Conservation (phyloP, 2,329 filamentous ascomycete genomes). For the Blastomyces emzantsi region DNA sequence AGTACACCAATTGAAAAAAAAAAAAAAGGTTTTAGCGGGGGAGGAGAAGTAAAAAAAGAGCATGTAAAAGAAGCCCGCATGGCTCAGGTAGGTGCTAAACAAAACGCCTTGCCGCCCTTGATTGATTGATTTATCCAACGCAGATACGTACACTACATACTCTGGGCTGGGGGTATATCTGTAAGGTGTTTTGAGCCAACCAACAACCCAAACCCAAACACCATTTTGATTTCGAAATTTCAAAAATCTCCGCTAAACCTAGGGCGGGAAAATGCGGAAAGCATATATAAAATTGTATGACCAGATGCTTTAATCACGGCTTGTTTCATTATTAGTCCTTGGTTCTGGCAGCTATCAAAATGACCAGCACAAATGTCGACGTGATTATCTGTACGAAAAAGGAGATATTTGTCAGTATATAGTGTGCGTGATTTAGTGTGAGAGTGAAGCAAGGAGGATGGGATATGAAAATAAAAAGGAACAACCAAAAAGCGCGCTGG, state of each 20-base stretch:
- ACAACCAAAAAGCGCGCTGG: neutral
- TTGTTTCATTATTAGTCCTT: neutral
- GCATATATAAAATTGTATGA: neutral
- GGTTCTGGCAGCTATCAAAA: slow-evolving; percentile 12
- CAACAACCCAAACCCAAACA: neutral
- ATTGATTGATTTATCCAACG: neutral
- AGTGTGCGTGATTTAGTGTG: neutral
- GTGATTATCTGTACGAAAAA: slow-evolving; percentile 9
- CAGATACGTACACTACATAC: neutral
- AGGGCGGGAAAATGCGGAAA: too few species aligned
- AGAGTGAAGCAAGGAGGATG: too few species aligned
- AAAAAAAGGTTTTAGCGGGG: neutral
- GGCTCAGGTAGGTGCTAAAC: neutral
- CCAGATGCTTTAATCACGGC: neutral
- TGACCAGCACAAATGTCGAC: slow-evolving; percentile 14
- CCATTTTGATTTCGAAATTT: neutral
- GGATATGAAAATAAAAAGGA: neutral
- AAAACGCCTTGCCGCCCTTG: neutral
- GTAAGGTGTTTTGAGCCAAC: neutral
- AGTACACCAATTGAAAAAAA: neutral
- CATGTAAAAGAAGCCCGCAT: neutral
- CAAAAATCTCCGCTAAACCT: too few species aligned
- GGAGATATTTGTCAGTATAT: neutral
- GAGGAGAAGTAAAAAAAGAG: too few species aligned
- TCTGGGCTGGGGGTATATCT: neutral